phyloP scores from a whole-genome alignment of 345 rosid genomes.

The Hypericum perforatum region DNA sequence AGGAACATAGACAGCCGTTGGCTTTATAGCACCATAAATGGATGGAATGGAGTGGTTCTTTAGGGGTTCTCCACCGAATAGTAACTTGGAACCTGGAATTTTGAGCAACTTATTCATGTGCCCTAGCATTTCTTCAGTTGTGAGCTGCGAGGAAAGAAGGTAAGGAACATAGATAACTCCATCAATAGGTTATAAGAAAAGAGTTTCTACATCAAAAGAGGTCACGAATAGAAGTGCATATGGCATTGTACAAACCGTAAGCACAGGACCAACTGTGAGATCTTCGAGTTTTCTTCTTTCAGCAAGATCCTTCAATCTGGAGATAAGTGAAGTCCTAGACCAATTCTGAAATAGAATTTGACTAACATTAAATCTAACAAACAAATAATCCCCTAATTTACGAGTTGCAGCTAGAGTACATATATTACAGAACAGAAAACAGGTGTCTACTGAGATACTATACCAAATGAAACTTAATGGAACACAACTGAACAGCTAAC shows the following conservation, averaged over 20 bases:
- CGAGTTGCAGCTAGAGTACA: too few species aligned
- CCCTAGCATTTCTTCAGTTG: slow-evolving; percentile 82
- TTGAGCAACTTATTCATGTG: slow-evolving; percentile 70
- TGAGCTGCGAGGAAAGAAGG: slow-evolving; percentile 33
- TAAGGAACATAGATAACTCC: slow-evolving; percentile 5
- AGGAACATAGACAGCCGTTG: slow-evolving; percentile 82
- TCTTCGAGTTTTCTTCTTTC: slow-evolving; percentile 86
- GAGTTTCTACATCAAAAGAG: background rate
- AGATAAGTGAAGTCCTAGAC: slow-evolving; percentile 50
- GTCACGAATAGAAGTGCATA: too few species aligned
- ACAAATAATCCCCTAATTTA: background rate
- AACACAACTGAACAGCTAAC: slow-evolving; percentile 27
- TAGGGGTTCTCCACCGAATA: slow-evolving; percentile 77
- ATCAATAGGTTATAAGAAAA: background rate
- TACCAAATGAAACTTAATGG: background rate
- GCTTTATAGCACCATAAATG: slow-evolving; percentile 79
- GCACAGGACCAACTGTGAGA: slow-evolving; percentile 86
- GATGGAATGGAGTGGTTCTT: slow-evolving; percentile 81
- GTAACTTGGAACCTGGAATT: slow-evolving; percentile 75
- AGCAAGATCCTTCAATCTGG: slow-evolving; percentile 69
- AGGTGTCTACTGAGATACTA: background rate
- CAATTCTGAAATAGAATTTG: slow-evolving; percentile 48
- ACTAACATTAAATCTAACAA: background rate
- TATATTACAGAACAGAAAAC: background rate
- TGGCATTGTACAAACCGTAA: slow-evolving; percentile 53